These are phyloP conservation scores for Arachnomyces sp. DNA, from an alignment of 2,329 filamentous ascomycete genomes.

Conservation along the genomic window DNA sequence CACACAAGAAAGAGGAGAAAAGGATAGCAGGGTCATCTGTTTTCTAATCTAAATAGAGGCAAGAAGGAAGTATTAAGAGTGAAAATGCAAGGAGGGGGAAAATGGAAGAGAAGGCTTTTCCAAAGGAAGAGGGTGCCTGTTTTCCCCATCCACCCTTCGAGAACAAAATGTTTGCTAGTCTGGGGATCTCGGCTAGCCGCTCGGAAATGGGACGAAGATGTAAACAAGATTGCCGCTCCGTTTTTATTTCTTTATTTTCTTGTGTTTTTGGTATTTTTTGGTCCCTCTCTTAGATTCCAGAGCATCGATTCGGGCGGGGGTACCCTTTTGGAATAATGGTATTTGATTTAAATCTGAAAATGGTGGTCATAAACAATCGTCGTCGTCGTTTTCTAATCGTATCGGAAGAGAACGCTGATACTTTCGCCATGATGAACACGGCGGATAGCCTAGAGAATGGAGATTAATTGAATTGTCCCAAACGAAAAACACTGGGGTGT, in stretches of 20 bases:
- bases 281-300: neutral
- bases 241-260: neutral
- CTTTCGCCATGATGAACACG: slow-evolving; percentile 96
- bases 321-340: neutral
- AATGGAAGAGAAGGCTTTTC: neutral
- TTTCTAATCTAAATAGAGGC: neutral
- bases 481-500: slow-evolving; percentile 4
- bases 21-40: neutral
- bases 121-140: neutral
- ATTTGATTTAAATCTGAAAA: slow-evolving; percentile 1
- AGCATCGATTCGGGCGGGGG: neutral
- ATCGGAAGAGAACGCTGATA: slow-evolving; percentile 90
- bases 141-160: neutral
- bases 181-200: neutral
- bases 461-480: slow-evolving; percentile 21
- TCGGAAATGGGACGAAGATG: neutral
- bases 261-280: no score
- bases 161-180: neutral
- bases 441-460: slow-evolving; percentile 62
- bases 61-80: neutral
- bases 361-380: neutral
- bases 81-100: neutral
- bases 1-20: no score
- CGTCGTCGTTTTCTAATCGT: slow-evolving; percentile 47
- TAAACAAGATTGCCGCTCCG: neutral